Base-by-base conservation (phyloP, 176 grass and related monocot species). In the Avena eriantha region DNA sequence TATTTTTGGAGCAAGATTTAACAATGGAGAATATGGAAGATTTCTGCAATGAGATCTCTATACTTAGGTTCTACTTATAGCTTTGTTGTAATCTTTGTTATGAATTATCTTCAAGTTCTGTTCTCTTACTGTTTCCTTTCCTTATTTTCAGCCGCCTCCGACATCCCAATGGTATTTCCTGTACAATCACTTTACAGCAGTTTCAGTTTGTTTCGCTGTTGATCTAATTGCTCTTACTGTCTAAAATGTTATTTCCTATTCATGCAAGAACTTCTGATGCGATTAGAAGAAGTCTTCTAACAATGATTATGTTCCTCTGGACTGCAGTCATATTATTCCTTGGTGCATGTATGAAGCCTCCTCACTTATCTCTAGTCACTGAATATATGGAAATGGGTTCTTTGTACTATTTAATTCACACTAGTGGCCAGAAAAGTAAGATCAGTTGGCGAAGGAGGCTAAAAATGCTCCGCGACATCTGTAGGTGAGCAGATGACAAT, bases 11-110 rank as follows among this genome's bases (percentile, higher is more conserved):
- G 90, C 94, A 99, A 91, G 97, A 99, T 94, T 85, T 99, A 64
- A 99, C 97, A n/a, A 80, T 90, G 23, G 97, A 99, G 80, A 99
- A 99, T 85, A 96, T 99, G 94, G 91, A 99, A 92, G 97, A 99
- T 90, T 99, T 96, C 82, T 99, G 97, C 88, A 96, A 99, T 33
- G 94, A 99, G 89, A 95, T 99, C 78, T 99, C 94, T 49, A 94
- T 99, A 90, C 88, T 99, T 67, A 94, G 94, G 97, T 99, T 85
- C 78, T 87, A 66, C 82, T 15, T 78, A 84, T 79, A 69, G 31
- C 31, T 82, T 82, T 49, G 31, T 19, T 39, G 56, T 51, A 58
- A 54, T 36, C 77, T 82, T 43, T 23, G 29, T 80, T 89, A 26
- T 68, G 86, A 67, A 67, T 64, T 23, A 18, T 77, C 66, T 82